phyloP scores from a whole-genome alignment of 2,329 filamentous ascomycete species.

The Ceratocystis papillata region DNA sequence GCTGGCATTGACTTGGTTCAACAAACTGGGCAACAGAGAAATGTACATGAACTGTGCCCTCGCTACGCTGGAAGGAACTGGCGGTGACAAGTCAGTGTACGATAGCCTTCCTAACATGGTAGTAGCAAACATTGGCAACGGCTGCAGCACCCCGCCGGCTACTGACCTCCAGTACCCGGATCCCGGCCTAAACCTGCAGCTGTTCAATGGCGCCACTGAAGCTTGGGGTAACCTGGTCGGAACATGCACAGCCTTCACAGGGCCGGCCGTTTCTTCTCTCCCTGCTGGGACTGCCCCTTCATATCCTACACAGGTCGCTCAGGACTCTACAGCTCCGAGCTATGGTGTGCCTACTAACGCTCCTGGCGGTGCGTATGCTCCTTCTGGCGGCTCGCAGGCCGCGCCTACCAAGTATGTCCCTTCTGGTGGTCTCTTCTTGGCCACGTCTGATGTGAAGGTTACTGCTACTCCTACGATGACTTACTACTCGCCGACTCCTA shows the following conservation, averaged over 20 bases:
- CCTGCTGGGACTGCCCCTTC: slow-evolving; percentile 27
- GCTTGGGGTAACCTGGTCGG: slow-evolving; percentile 30
- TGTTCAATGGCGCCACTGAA: slow-evolving; percentile 34
- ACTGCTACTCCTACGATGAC: slow-evolving; percentile 19
- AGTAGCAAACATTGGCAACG: slow-evolving; percentile 50
- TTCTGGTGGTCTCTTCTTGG: slow-evolving; percentile 36
- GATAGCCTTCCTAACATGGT: slow-evolving; percentile 60
- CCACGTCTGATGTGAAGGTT: slow-evolving; percentile 27
- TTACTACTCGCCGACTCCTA: slow-evolving; percentile 3
- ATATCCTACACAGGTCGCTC: slow-evolving; percentile 26
- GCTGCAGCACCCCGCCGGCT: slow-evolving; percentile 42
- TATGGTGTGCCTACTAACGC: neutral
- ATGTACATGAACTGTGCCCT: slow-evolving; percentile 97
- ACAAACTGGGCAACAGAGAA: slow-evolving; percentile 83
- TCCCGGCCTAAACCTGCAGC: slow-evolving; percentile 47
- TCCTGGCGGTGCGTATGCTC: neutral
- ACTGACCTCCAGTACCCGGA: slow-evolving; percentile 50
- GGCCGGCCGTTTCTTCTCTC: slow-evolving; percentile 25
- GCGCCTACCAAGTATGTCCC: slow-evolving; percentile 25
- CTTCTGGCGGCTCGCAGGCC: neutral
- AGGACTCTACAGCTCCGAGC: slow-evolving; percentile 23
- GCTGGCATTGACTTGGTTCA: slow-evolving; percentile 91
- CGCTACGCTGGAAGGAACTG: slow-evolving; percentile 49
- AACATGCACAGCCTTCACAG: slow-evolving; percentile 28
- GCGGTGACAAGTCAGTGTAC: slow-evolving; percentile 43